Evolutionary conservation across 2,329 filamentous ascomycete genomes (phyloP), one percentile per base, ranked within the genome.

Genomic region (Chalaropsis ovoidea): DNA sequence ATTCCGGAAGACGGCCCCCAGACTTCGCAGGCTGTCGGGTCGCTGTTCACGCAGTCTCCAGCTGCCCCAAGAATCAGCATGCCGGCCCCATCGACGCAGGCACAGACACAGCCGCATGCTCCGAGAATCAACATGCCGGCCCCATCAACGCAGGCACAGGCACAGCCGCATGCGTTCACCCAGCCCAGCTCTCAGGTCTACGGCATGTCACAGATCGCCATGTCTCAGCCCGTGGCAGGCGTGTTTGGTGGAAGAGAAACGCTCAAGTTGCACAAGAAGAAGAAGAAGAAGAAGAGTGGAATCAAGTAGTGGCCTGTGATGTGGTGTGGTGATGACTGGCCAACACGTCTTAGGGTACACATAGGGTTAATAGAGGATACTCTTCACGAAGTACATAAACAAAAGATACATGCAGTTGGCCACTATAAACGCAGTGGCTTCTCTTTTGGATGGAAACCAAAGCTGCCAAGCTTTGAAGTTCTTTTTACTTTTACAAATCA

Each of bases 171-270:
- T 13, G 24, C 52, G 2, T 49, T 64, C 17, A 27, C 62, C 10
- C 62, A 58, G 11, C n/a, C 52, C 17, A 64, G 63, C 24, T 64
- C 63, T 11, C 63, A 61, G 24, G 5, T 52, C 10, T 60, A n/a
- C 70, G 41, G 47, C 17, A 56, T 17, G 2, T 64, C 63, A 11
- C 63, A 71, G 2, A 68, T 74, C 63, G 72, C 74, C n/a, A 79
- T 79, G 75, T 80, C 78, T 63, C 79, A 80, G 69, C 76, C 77
- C 10, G 70, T 77, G 15, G 67, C 74, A n/a, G 80, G 80, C 1
- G 69, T 72, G 3, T 80, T 80, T 75, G 80, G 79, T 31, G 75
- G 75, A 68, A 73, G 79, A 27, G 42, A 45, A 2, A 15, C 22
- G 19, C 17, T 64, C 11, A 64, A 64, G 52, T 27, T 56, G 62